Evolutionary conservation across 2,329 filamentous ascomycete species (phyloP).

Genomic region (Penicillium sp.): DNA sequence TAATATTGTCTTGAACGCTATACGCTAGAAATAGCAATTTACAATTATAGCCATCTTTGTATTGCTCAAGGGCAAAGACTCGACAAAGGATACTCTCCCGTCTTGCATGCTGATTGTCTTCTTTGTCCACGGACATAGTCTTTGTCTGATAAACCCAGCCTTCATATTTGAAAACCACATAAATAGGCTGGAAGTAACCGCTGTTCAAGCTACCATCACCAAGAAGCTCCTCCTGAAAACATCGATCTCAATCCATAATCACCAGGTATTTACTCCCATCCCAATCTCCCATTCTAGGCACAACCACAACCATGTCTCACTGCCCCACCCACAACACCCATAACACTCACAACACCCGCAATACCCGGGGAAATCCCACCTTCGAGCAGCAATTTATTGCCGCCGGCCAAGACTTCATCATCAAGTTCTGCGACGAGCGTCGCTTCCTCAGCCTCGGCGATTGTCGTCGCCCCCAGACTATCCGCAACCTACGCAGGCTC

Average conservation of each 20-base stretch:
- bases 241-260: neutral
- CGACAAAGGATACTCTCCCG: neutral
- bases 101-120: neutral
- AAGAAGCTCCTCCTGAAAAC: neutral
- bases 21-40: too few species aligned
- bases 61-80: neutral
- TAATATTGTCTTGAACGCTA: too few species aligned
- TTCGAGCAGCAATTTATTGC: neutral
- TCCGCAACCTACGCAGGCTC: neutral
- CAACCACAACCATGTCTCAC: neutral
- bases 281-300: too few species aligned
- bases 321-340: neutral
- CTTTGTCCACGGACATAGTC: neutral
- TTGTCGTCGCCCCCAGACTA: neutral
- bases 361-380: too few species aligned
- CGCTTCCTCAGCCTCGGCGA: neutral
- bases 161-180: neutral
- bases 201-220: neutral
- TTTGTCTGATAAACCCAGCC: neutral
- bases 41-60: slow-evolving; percentile 2
- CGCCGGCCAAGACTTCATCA: neutral
- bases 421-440: neutral
- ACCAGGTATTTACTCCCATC: neutral
- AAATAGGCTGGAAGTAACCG: neutral
- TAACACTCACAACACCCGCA: too few species aligned